Evolutionary conservation across 495 filamentous ascomycete genomes (phyloP), one percentile per base, ranked within the genome.

Genomic region (Friedmanniomyces endolithicus): DNA sequence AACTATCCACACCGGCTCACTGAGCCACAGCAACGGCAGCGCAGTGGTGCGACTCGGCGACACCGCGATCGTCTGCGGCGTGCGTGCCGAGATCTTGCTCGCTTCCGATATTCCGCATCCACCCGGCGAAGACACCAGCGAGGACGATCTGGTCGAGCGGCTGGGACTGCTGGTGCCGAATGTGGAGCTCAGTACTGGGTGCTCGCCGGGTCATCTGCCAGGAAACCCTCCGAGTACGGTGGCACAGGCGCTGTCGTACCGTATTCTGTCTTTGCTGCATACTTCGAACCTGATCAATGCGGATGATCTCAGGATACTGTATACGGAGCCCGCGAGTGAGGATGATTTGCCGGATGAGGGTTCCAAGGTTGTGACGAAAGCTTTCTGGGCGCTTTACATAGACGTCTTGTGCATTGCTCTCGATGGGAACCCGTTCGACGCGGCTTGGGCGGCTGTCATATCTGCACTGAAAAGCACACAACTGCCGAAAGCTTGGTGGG

Each of bases 381-480:
- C 82, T 6, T 97, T 88, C 66, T 98, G 90, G 90, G 81, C 84
- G 11, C 80, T 98, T 2, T 95, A 95, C 63, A 88, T 98, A 56
- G 88, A 95, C 68, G 68, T 94, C 23, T 77, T 95, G 64, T 87
- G 94, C 65, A 82, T 96, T 51, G 90, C 87, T 0, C 78, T 94
- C 14, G 90, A 94, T 49, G 90, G 90, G 0, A 94, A 90, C 63
- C 78, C 87, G 14, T 88, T 97, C 61, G 90, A 97, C 58, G 85
- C 84, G 1, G 86, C 87, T 0, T 97, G 90, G 90, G 77, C 81
- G 0, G 81, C 88, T 12, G 75, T 95, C 4, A 59, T 95, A 34
- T 83, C 88, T 20, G 92, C 92, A n/a, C 70, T 98, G 49, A 73
- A 74, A 23, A 78, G 90, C 68, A 90, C 86, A 1, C 76, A 72